A percentile compares a stretch with the other conserved stretches of the same genome.
phyloP scores from a whole-genome alignment of 345 rosid genomes.

The Lepidium sativum region DNA sequence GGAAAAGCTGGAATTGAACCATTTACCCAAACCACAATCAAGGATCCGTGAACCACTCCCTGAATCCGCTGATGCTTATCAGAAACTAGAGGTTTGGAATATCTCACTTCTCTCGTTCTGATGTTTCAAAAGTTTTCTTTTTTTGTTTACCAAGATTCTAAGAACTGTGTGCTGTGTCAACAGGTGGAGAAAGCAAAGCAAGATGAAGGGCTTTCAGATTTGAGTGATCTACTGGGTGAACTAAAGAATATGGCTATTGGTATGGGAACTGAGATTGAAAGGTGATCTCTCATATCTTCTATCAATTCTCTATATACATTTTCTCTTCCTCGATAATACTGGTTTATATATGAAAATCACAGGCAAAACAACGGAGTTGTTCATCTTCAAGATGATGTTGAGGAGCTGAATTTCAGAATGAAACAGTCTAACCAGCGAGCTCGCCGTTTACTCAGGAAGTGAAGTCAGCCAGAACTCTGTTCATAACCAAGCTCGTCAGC shows the following conservation, averaged over 20 bases:
- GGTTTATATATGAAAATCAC: constrained; percentile 20
- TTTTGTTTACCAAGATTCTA: background rate
- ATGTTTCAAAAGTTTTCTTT: background rate
- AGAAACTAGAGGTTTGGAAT: constrained; percentile 68
- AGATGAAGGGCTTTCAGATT: constrained; percentile 64
- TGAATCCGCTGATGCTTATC: constrained; percentile 48
- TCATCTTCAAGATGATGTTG: constrained; percentile 53
- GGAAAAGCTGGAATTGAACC: constrained; percentile 68
- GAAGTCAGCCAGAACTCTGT: constrained; percentile 16
- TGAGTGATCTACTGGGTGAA: constrained; percentile 64
- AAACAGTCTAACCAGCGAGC: constrained; percentile 50
- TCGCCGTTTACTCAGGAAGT: constrained; percentile 70
- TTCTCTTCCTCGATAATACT: background rate
- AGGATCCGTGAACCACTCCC: constrained; percentile 28
- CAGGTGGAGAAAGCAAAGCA: constrained; percentile 77
- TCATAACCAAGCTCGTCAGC: constrained; percentile 2
- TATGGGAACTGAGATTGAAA: constrained; percentile 76
- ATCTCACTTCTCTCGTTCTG: background rate
- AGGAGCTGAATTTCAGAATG: constrained; percentile 63
- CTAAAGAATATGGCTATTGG: constrained; percentile 77
- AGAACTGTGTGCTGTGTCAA: background rate
- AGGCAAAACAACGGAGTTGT: constrained; percentile 66
- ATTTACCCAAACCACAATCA: constrained; percentile 33
- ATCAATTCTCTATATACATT: background rate
- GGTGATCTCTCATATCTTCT: constrained; percentile 27